Percentiles rank a stretch among this genome's conserved stretches.
Conservation (phyloP, 345 rosid species). For the Geranium brycei region DNA sequence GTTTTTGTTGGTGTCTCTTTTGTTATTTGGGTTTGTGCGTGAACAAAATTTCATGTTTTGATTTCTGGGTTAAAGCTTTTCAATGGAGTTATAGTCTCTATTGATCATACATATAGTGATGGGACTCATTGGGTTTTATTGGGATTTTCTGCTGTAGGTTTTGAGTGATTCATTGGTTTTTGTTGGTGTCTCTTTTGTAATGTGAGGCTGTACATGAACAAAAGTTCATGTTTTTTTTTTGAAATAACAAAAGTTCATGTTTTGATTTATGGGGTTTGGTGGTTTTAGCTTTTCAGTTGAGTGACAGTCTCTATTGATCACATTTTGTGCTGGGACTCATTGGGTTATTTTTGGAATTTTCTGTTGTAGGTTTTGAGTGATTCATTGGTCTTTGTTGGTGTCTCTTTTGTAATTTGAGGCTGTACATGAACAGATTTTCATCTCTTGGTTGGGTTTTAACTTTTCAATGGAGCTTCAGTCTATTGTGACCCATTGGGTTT, state of each 20-base stretch:
- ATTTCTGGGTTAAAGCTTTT: too few species aligned
- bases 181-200: too few species aligned
- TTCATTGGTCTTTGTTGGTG: conserved; percentile 12
- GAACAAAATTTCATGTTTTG: background rate
- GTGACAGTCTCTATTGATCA: too few species aligned
- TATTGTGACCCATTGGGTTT: background rate
- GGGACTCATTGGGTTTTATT: background rate
- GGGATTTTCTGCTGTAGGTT: conserved; percentile 27
- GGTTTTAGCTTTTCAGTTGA: too few species aligned
- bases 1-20: too few species aligned
- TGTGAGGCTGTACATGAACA: background rate
- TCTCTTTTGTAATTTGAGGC: too few species aligned
- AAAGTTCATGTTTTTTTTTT: background rate
- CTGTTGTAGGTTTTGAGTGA: conserved; percentile 56
- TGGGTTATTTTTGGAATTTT: background rate
- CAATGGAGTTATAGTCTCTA: too few species aligned
- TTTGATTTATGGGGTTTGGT: background rate
- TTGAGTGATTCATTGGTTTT: conserved; percentile 39
- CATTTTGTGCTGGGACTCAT: conserved; percentile 17
- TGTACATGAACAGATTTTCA: too few species aligned
- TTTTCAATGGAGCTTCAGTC: background rate
- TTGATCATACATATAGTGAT: too few species aligned
- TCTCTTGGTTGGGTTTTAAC: background rate
- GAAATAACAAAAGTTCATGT: background rate
- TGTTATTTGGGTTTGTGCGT: background rate